A percentile compares a stretch with the other conserved stretches of the same genome.
phyloP scores from a whole-genome alignment of 805 yeast species.

The Kazachstania taianensis region DNA sequence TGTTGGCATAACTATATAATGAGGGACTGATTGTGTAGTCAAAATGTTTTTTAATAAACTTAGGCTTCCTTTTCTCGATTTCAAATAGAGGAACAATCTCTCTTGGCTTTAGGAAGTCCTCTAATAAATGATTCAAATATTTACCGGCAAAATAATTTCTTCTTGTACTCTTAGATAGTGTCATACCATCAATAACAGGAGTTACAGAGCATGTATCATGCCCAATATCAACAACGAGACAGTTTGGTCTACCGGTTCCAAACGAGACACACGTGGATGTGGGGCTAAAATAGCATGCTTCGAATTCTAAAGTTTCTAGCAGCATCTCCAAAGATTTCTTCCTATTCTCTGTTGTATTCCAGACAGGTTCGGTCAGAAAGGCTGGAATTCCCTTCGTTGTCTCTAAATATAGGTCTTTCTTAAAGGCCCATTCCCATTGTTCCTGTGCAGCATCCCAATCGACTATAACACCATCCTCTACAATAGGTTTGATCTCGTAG shows the following conservation, averaged over 20 bases:
- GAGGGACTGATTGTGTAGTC: constrained; percentile 33
- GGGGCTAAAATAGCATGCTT: constrained; percentile 73
- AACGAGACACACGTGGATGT: constrained; percentile 83
- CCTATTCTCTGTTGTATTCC: constrained; percentile 65
- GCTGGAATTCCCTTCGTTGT: constrained; percentile 41
- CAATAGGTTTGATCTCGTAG: constrained; percentile 44
- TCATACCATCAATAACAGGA: constrained; percentile 76
- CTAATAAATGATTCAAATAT: constrained; percentile 34
- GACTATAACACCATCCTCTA: constrained; percentile 49
- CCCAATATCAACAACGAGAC: constrained; percentile 78
- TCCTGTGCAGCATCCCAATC: constrained; percentile 85
- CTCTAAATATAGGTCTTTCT: constrained; percentile 40
- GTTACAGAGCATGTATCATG: constrained; percentile 69
- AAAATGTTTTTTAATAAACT: constrained; percentile 19
- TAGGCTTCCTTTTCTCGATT: constrained; percentile 25
- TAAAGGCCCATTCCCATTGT: constrained; percentile 57
- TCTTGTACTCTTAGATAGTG: constrained; percentile 56
- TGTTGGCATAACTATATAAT: constrained; percentile 46
- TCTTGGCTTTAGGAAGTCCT: constrained; percentile 27
- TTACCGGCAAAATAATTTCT: constrained; percentile 69
- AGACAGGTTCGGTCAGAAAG: constrained; percentile 75
- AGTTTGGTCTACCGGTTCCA: constrained; percentile 80
- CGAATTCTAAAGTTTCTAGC: constrained; percentile 58
- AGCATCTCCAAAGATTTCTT: constrained; percentile 60
- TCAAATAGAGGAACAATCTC: constrained; percentile 27